Evolutionary conservation across 257 asterid species (phyloP).

Genomic region (Solanum tarijense): DNA sequence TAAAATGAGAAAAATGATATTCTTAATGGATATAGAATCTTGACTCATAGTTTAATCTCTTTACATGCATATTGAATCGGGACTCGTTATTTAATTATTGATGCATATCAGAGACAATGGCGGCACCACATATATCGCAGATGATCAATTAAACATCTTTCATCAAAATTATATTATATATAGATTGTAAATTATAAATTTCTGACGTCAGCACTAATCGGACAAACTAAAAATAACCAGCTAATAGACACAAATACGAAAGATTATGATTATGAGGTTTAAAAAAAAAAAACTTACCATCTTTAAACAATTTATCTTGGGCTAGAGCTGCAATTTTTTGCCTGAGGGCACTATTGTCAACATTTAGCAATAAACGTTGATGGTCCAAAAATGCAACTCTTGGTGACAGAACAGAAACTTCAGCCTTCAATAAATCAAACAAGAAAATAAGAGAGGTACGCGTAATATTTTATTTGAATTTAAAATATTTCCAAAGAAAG

Average conservation of each 20-base stretch:
- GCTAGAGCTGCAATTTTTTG: constrained; percentile 95
- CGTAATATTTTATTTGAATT: neutral
- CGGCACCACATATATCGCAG: too few relatives aligned
- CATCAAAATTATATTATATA: too few relatives aligned
- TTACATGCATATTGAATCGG: neutral
- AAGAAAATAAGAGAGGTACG: neutral
- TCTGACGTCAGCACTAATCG: neutral
- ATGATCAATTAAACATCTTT: neutral
- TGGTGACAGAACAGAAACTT: constrained; percentile 84
- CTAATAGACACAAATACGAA: neutral
- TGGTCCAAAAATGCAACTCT: constrained; percentile 93
- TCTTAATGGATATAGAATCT: too few relatives aligned
- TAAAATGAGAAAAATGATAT: too few relatives aligned
- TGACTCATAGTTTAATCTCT: too few relatives aligned
- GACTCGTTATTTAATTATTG: neutral
- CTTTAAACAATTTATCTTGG: constrained; percentile 88
- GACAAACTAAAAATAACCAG: neutral
- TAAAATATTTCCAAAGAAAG: neutral
- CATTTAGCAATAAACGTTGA: constrained; percentile 70
- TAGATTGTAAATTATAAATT: neutral
- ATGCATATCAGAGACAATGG: neutral
- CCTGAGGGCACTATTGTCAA: constrained; percentile 86
- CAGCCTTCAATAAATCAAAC: constrained; percentile 38
- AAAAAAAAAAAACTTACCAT: constrained; percentile 33
- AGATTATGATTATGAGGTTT: neutral